Conservation (phyloP, 352 stramenopile genomes). For the Phytophthora citrophthora region DNA sequence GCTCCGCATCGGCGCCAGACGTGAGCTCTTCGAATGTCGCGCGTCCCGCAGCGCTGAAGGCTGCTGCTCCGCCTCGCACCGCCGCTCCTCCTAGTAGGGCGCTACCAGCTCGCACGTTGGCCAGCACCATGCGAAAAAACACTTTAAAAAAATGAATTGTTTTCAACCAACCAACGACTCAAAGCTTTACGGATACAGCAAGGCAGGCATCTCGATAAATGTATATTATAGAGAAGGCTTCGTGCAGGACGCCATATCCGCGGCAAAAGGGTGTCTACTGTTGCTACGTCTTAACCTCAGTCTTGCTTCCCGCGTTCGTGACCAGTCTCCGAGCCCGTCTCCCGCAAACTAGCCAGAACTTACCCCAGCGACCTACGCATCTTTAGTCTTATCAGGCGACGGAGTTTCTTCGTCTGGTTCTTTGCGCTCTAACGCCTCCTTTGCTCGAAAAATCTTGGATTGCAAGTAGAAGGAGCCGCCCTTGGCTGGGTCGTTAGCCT, state of each 20-base stretch:
- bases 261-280: too few relatives aligned
- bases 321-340: background rate
- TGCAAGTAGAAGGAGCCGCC: constrained; percentile 94
- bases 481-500: constrained; percentile 90
- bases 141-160: background rate
- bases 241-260: constrained; percentile 16
- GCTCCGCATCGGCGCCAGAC: constrained; percentile 69
- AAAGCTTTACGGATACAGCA: background rate
- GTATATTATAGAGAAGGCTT: constrained; percentile 36
- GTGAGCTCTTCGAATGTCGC: constrained; percentile 71
- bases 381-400: constrained; percentile 30
- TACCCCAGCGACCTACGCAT: constrained; percentile 19
- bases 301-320: constrained; percentile 19
- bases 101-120: constrained; percentile 21
- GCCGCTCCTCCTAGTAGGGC: constrained; percentile 8
- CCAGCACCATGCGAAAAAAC: constrained; percentile 19
- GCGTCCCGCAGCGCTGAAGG: constrained; percentile 29
- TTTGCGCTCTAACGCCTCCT: constrained; percentile 81
- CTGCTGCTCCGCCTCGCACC: constrained; percentile 13
- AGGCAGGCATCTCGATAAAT: constrained; percentile 16
- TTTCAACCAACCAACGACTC: constrained; percentile 29
- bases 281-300: background rate
- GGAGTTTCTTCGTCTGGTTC: constrained; percentile 35
- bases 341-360: constrained; percentile 1
- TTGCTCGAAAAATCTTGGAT: constrained; percentile 92